Conservation (phyloP, 331 rosid species). For the Spiraea crenata region DNA sequence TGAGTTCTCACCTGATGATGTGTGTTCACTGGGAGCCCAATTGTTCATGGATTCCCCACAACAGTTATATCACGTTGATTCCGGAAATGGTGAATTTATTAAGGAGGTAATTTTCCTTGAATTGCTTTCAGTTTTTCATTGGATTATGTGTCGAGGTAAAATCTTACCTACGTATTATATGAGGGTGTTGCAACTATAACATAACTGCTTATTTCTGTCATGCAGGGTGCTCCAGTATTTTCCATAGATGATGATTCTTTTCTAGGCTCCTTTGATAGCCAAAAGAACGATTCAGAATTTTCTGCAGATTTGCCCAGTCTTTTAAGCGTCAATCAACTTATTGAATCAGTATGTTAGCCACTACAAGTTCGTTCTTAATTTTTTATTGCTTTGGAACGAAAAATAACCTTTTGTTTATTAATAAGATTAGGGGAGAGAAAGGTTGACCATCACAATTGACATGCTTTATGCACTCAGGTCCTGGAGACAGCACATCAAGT, state of each 20-base stretch:
- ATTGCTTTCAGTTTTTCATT: constrained; percentile 1
- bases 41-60: constrained; percentile 37
- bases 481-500: constrained; percentile 60
- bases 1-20: constrained; percentile 63
- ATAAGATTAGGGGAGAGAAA: background rate
- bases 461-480: constrained; percentile 43
- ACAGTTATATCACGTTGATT: constrained; percentile 40
- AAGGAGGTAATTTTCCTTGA: constrained; percentile 29
- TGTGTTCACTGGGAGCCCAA: constrained; percentile 61
- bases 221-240: constrained; percentile 48
- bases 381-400: constrained; percentile 6
- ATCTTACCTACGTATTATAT: background rate
- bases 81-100: constrained; percentile 13
- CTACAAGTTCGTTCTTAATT: constrained; percentile 23
- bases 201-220: constrained; percentile 11
- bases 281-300: constrained; percentile 38
- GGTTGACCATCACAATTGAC: background rate
- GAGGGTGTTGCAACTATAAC: background rate
- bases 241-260: constrained; percentile 58
- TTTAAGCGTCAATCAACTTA: constrained; percentile 75
- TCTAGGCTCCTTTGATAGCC: constrained; percentile 54
- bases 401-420: background rate
- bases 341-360: constrained; percentile 75
- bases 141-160: background rate
- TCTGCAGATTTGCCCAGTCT: constrained; percentile 45